These are phyloP conservation scores for Xylariaceae sp. DNA, from an alignment of 2,329 filamentous ascomycete genomes.

Conservation along the genomic window DNA sequence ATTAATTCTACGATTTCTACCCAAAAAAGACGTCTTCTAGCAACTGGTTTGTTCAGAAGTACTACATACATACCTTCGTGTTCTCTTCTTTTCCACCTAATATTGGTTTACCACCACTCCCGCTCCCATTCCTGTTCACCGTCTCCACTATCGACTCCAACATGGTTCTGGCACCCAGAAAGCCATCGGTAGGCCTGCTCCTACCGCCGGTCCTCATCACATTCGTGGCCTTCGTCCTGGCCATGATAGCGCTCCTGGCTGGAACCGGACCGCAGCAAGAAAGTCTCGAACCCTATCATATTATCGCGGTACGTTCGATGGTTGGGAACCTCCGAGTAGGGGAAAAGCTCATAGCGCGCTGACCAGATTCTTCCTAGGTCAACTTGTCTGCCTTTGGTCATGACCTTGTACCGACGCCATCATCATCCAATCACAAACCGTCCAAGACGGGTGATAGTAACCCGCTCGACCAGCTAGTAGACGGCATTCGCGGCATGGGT, in stretches of 20 bases:
- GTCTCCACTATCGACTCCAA: not conserved
- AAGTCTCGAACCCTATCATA: conserved; percentile 36
- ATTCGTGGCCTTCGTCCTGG: conserved; percentile 33
- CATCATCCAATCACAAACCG: conserved; percentile 23
- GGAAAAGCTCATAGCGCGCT: not conserved
- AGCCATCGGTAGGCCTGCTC: conserved; percentile 18
- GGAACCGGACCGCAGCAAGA: conserved; percentile 33
- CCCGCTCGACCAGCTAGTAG: conserved; percentile 23
- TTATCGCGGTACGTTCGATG: conserved; percentile 33
- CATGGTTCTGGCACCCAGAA: conserved; percentile 11
- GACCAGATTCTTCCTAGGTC: conserved; percentile 27
- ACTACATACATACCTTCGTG: not conserved
- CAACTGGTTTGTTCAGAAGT: conserved; percentile 11
- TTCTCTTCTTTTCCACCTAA: not conserved
- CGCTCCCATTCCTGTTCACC: not conserved
- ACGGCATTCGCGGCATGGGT: conserved; percentile 27
- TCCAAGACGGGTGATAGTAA: conserved; percentile 22
- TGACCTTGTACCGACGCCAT: conserved; percentile 32
- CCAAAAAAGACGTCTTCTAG: conserved; percentile 1
- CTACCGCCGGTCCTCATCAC: conserved; percentile 33
- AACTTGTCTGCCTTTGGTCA: conserved; percentile 39
- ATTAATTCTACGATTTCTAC: not conserved
- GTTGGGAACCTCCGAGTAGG: not conserved
- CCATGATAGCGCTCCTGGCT: conserved; percentile 35
- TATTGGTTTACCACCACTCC: not conserved